A percentile compares a stretch with the other conserved stretches of the same genome.
Conservation (phyloP, 495 filamentous ascomycete genomes). For the Neurospora sp. region DNA sequence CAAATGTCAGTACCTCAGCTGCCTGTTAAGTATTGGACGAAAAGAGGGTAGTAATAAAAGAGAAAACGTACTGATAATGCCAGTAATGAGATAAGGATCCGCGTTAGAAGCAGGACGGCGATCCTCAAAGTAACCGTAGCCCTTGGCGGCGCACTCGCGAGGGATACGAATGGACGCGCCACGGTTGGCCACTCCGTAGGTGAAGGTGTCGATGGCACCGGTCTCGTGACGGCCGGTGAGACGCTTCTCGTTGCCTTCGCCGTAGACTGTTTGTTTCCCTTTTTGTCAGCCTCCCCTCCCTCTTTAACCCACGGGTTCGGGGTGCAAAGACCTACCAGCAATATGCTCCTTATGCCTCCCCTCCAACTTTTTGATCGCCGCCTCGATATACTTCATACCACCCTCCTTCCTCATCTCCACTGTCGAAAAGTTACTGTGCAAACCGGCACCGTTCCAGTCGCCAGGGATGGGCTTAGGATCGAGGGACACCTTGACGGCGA, state of each 20-base stretch:
- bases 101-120: constrained; percentile 85
- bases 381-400: constrained; percentile 82
- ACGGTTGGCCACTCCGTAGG: constrained; percentile 86
- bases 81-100: constrained; percentile 59
- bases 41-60: neutral
- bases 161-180: constrained; percentile 79
- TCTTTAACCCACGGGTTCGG: too few species aligned
- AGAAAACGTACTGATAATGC: neutral
- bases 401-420: constrained; percentile 70
- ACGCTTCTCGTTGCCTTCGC: constrained; percentile 74
- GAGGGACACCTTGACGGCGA: constrained; percentile 85
- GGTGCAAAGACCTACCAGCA: constrained; percentile 20
- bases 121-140: constrained; percentile 94
- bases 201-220: constrained; percentile 77
- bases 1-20: neutral
- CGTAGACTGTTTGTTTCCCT: constrained; percentile 46
- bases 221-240: constrained; percentile 91
- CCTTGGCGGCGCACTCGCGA: constrained; percentile 72
- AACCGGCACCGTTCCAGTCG: constrained; percentile 95
- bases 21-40: neutral
- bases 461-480: constrained; percentile 91
- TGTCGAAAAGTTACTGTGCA: constrained; percentile 81
- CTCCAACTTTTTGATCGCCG: constrained; percentile 46
- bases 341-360: constrained; percentile 84
- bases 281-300: too few species aligned